Base-by-base conservation (phyloP, 2,329 filamentous ascomycete species). In the Aureobasidium sp. region DNA sequence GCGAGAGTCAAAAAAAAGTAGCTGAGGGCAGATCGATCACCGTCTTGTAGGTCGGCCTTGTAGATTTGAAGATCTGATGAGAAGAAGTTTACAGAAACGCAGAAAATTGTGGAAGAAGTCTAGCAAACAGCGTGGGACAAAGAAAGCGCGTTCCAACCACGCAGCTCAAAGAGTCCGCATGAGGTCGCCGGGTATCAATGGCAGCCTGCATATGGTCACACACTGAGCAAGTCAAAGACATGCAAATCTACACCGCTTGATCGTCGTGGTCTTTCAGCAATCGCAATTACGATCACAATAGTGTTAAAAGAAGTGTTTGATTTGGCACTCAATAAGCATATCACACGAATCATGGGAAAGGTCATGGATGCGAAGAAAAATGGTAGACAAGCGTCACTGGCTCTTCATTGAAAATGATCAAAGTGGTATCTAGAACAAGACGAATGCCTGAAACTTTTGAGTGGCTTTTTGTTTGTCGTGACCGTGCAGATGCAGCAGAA, bases 381-480 rank as follows among this genome's bases (percentile, higher is more conserved):
- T 48, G 56, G 26, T 48, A 59, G 56, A 52, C 57, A 61, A 61
- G 36, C 57, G 57, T 52, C 57, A 26, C 29, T 50, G 12, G 57
- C 57, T 61, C 61, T 58, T 58, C 36, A 63, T 58, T 62, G 60
- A 52, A 39, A 34, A 61, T 51, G 47, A 34, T 62, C 50, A 62
- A 56, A 62, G 60, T 56, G 56, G 50, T 63, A 61, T 61, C 62
- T 63, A 59, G 56, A 60, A 55, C 47, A 53, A 61, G 46, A 63
- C 56, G 62, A 44, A 63, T 61, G 62, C 55, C 47, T 26, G 20
- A 56, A 63, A 63, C 55, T 61, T 63, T 63, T 63, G 46, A 20
- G 34, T 56, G 55, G 20, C 17, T 27, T 20, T 62, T 34, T 48
- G 20, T 7, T 44, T 51, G 47, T 46, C 58, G 13, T 36, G 46